phyloP scores from a whole-genome alignment of 2,329 filamentous ascomycete genomes.

The Dendrostoma leiphaemia region DNA sequence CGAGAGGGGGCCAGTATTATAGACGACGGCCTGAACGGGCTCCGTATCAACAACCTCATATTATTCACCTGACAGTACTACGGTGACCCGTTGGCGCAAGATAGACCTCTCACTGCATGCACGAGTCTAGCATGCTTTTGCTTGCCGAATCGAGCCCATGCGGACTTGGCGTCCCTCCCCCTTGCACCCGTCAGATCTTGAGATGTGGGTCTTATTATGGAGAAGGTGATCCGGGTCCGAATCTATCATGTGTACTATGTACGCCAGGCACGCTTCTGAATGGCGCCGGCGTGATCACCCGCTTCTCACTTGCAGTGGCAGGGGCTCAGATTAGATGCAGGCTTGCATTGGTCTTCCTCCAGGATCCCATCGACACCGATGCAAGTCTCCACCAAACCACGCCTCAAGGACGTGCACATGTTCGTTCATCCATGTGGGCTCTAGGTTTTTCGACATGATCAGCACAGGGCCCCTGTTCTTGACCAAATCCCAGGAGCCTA shows the following conservation, averaged over 20 bases:
- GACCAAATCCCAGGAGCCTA: neutral
- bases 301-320: neutral
- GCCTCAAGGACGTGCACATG: neutral
- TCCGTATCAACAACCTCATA: conserved; percentile 8
- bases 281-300: neutral
- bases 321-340: neutral
- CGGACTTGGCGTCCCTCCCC: neutral
- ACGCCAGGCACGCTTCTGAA: no score
- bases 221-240: no score
- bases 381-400: neutral
- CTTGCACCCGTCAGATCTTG: neutral
- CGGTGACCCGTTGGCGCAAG: neutral
- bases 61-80: conserved; percentile 1
- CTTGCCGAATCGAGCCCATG: neutral
- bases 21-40: conserved; percentile 2
- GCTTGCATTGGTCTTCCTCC: neutral
- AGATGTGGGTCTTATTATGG: neutral
- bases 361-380: neutral
- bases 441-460: neutral
- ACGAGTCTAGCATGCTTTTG: neutral
- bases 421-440: neutral
- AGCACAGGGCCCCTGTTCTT: neutral
- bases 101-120: neutral
- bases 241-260: no score
- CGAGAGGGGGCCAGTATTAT: conserved; percentile 7